Base-by-base conservation (phyloP, 768 basidiomycete species). In the Albatrellus ellisii region DNA sequence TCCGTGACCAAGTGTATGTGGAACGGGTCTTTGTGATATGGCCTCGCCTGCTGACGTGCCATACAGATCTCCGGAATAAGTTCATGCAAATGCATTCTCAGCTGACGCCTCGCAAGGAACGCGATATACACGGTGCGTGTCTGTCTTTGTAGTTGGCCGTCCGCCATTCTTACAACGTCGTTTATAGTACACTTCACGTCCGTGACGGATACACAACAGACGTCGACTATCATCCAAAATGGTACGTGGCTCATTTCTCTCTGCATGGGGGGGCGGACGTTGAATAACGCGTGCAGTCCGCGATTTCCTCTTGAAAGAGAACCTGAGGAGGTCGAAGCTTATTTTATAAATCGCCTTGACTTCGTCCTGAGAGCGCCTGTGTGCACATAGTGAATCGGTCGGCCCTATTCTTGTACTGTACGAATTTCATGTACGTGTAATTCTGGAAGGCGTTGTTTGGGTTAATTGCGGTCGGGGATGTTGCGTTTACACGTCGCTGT, bases 191-290 rank as follows among this genome's bases (percentile, higher is more conserved):
- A 88, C 58, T 66, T 78, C 43, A 88, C 85, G 8, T 72, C 81
- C 40, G 85, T 88, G 37, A 85, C 78, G n/a, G 83, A 88, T 61
- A 85, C 80, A 45, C 69, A 71, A 55, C 66, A 69, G 49, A 88
- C 85, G 27, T 66, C 70, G 28, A 77, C 70, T 12, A 86, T 88
- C 53, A 87, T 88, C 51, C 63, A 74, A 26, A 72, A 70, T 46
- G 83, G 84, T 85, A 51, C 44, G 74, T 60, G 6, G 26, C 26
- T 26, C 18, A 4, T 11, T 15, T n/a, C 26, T 7, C 14, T 7
- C 20, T 37, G n/a, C 3, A 33, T 18, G 12, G 6, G 15, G 22
- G 11, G 9, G 6, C 36, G 22, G 2, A 39, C 18, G 15, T 2
- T 24, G 6, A 26, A 43, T 44, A 8, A 26, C 17, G 27, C 46